These are phyloP conservation scores for Cladophialophora bantiana DNA, from an alignment of 2,329 filamentous ascomycete genomes.

Conservation along the genomic window DNA sequence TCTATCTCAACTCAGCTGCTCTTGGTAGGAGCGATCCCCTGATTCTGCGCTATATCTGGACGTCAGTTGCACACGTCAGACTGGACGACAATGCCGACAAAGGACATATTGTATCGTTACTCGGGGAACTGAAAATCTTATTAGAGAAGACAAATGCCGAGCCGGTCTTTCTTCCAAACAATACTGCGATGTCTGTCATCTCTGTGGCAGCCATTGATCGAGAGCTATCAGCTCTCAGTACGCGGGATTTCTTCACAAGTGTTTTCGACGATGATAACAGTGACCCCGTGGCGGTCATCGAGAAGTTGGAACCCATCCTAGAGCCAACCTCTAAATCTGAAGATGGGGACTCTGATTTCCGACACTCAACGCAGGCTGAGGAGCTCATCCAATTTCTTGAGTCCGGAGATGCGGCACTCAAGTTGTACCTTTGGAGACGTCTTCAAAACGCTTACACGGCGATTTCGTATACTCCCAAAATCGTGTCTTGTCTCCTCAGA, in stretches of 20 bases:
- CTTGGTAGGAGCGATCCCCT: conserved; percentile 51
- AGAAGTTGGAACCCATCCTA: conserved; percentile 88
- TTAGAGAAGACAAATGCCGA: conserved; percentile 58
- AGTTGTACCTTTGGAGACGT: conserved; percentile 87
- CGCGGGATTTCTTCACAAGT: conserved; percentile 93
- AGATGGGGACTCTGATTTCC: conserved; percentile 28
- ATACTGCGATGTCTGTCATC: conserved; percentile 84
- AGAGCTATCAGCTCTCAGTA: conserved; percentile 89
- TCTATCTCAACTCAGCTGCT: conserved; percentile 45
- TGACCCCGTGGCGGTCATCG: conserved; percentile 84
- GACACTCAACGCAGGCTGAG: conserved; percentile 46
- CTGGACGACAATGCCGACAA: conserved; percentile 63
- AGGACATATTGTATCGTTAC: conserved; percentile 67
- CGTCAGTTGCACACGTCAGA: conserved; percentile 67
- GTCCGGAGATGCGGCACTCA: conserved; percentile 79
- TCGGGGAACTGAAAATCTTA: conserved; percentile 67
- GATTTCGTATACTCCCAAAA: conserved; percentile 85
- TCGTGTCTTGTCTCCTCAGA: conserved; percentile 84
- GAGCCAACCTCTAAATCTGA: conserved; percentile 63
- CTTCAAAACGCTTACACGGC: conserved; percentile 86
- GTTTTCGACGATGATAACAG: conserved; percentile 84
- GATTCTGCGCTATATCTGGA: conserved; percentile 69
- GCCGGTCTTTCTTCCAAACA: conserved; percentile 74
- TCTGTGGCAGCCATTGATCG: conserved; percentile 83
- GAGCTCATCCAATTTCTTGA: conserved; percentile 88